Evolutionary conservation across 148 eudicot genomes (phyloP).

Genomic region (Camellia lanceoleosa): DNA sequence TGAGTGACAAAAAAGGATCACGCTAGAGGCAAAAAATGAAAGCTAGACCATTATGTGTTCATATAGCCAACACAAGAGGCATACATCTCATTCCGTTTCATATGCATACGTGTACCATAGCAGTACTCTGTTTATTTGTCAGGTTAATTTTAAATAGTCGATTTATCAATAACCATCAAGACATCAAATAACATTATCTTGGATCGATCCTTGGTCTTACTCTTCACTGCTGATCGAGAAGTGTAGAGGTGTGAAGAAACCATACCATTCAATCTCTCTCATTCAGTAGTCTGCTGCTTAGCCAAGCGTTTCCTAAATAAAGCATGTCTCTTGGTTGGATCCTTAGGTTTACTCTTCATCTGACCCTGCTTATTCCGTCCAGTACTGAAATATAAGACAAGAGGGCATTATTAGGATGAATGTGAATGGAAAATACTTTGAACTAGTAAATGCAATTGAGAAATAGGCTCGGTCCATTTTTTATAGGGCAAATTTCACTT

Average conservation of each 20-base stretch:
- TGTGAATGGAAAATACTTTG: neutral
- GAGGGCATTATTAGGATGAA: neutral
- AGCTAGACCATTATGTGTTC: too few relatives aligned
- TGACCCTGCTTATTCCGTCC: slow-evolving; percentile 52
- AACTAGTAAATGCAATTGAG: neutral
- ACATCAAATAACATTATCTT: too few relatives aligned
- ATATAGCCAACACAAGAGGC: too few relatives aligned
- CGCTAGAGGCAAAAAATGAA: too few relatives aligned
- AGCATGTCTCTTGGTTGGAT: slow-evolving; percentile 76
- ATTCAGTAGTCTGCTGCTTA: slow-evolving; percentile 16
- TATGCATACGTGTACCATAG: too few relatives aligned
- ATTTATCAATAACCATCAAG: too few relatives aligned
- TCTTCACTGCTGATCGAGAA: neutral
- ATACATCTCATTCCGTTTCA: too few relatives aligned
- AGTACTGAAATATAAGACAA: slow-evolving; percentile 41
- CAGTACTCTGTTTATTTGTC: too few relatives aligned
- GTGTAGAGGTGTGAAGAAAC: too few relatives aligned
- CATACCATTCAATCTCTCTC: neutral
- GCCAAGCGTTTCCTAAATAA: slow-evolving; percentile 75
- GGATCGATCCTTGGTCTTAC: neutral
- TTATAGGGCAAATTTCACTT: too few relatives aligned
- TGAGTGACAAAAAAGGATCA: too few relatives aligned
- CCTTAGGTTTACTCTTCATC: slow-evolving; percentile 69
- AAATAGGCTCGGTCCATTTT: neutral
- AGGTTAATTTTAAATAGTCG: too few relatives aligned